Base-by-base conservation (phyloP, 1,139 yeast species). In the Kazachstania sp. region DNA sequence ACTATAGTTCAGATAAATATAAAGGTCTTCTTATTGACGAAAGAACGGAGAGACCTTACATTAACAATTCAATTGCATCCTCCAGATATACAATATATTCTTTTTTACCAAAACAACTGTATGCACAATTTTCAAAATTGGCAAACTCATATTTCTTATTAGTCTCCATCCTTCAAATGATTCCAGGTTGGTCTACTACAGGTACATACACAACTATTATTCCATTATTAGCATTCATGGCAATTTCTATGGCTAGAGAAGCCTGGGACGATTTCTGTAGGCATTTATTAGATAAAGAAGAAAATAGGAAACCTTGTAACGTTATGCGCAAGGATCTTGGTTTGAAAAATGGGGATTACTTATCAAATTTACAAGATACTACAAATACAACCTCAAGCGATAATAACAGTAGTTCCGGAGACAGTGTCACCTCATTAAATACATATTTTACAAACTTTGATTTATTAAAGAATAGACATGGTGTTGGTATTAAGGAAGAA, bases 171-270 rank as follows among this genome's bases (percentile, higher is more conserved):
- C 71, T 90, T 74, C 97, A 92, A 64, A 83, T 90, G 94, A 83
- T 92, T 46, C 98, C 98, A 0, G 80, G 90, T 1, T 92, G 97
- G 97, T 87, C 97, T 3, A 88, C 98, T 3, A 92, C 98, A 0
- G 98, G 97, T 51, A 84, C 87, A n/a, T 87, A 80, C 63, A 92
- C 97, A 2, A 92, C 98, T 1, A 90, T 92, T 56, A 74, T 90
- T 37, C 98, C 98, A 1, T 72, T 92, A 49, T 69, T 83, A 63
- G 77, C 92, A 9, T 92, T 94, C 65, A 85, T 94, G 69, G 74
- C 87, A n/a, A 85, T 92, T 29, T 86, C 97, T 0, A 88, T 92
- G 67, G 79, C 83, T 11, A 75, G 98, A 57, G 98, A 94, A 68
- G 98, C 95, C 0, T 87, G 75, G 63, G 98, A 92, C 65, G 98